Percentiles rank a stretch among this genome's conserved stretches.
phyloP scores from a whole-genome alignment of 1,284 basidiomycete species.

The Puccinia polysora region DNA sequence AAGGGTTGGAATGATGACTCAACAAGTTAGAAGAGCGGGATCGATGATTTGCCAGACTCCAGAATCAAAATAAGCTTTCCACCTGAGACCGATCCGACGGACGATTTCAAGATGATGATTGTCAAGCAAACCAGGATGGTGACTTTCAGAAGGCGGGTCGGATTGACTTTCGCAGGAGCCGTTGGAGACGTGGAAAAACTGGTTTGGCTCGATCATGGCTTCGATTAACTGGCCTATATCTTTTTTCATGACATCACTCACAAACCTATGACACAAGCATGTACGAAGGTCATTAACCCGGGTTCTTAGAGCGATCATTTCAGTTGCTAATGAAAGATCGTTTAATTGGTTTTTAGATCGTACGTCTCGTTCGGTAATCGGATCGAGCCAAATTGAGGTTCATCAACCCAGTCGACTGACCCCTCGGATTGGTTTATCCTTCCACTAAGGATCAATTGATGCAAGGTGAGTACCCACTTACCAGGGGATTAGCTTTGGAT shows the following conservation, averaged over 20 bases:
- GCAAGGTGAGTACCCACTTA: no score
- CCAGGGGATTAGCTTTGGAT: slow-evolving; percentile 86
- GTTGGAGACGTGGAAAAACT: slow-evolving; percentile 56
- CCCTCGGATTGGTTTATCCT: no score
- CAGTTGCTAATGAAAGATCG: no score
- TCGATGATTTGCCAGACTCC: slow-evolving; percentile 50
- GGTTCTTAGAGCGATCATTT: no score
- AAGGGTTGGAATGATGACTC: background rate
- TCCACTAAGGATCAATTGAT: slow-evolving; percentile 57
- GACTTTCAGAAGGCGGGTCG: background rate
- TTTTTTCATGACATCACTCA: slow-evolving; percentile 50
- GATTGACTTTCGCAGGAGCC: background rate
- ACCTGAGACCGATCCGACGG: slow-evolving; percentile 64
- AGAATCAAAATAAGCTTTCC: slow-evolving; percentile 60
- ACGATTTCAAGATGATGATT: slow-evolving; percentile 55
- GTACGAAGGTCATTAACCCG: no score
- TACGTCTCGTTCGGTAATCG: no score
- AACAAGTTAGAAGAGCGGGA: slow-evolving; percentile 39
- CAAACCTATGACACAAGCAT: no score
- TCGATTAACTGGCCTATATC: slow-evolving; percentile 54
- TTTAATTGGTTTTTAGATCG: no score
- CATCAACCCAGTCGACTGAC: no score
- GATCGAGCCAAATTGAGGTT: no score
- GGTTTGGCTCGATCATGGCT: slow-evolving; percentile 57
- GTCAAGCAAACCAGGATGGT: slow-evolving; percentile 43